Evolutionary conservation across 2,329 filamentous ascomycete species (phyloP), one percentile per base, ranked within the genome.

Genomic region (Cladosporium sp.): DNA sequence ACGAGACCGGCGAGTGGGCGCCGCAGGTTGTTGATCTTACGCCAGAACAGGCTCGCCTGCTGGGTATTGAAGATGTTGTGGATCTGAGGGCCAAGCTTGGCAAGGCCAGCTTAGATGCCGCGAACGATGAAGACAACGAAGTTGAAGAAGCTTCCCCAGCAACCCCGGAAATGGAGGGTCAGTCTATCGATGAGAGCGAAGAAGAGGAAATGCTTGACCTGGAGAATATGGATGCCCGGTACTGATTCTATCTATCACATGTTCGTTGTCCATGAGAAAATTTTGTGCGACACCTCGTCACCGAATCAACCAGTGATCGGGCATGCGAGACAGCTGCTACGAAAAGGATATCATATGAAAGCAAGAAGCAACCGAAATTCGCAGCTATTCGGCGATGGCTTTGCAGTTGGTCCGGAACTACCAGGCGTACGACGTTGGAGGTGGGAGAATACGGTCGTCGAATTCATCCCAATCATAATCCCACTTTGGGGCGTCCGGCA

Each of bases 1-100:
- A 87, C 52, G 84, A 87, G 70, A 80, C 77, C 12, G 85, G 85
- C 11, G 84, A 88, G 64, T 87, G 84, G 76, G 84, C 84, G 30
- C 85, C 85, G 19, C 74, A 81, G 38, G 71, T 88, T 34, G 84
- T 88, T 19, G 82, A 87, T 39, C 63, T 81, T 61, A 78, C 76
- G 15, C 68, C 75, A 3, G 73, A 74, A 47, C 77, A 80, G 61
- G 66, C 74, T 59, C 70, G 70, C 56, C 62, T 72, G 58, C 59
- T 80, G 56, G 70, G 70, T 6, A 65, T 70, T 19, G 59, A 60
- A 60, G 65, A 67, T 43, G 61, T 61, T 54, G 66, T 65, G 39
- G 64, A 65, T 54, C 28, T 65, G 22, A 63, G 61, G 15, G 34
- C 55, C 17, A 61, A 64, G 34, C 37, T 69, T 37, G 63, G 55